phyloP scores from a whole-genome alignment of 176 grass and related monocot genomes.

The Dendrocalamus sinicus region DNA sequence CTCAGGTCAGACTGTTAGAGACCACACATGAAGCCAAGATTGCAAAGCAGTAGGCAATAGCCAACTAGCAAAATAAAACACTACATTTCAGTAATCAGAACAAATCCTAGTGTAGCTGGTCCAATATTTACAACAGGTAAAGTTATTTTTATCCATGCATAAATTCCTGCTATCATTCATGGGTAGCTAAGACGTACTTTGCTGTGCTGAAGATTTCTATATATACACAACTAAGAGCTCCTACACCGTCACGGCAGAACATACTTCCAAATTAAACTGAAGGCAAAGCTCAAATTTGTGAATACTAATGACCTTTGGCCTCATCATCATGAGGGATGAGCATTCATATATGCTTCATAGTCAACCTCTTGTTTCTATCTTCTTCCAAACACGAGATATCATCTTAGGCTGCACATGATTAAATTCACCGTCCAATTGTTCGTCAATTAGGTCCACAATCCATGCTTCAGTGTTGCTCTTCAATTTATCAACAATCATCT shows the following conservation, averaged over 20 bases:
- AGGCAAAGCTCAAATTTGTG: neutral
- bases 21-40: neutral
- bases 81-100: neutral
- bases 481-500: slow-evolving; percentile 15
- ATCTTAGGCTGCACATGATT: slow-evolving; percentile 8
- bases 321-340: slow-evolving; percentile 35
- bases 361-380: slow-evolving; percentile 28
- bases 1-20: neutral
- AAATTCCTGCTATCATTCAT: neutral
- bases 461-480: neutral
- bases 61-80: neutral
- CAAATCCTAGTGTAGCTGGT: slow-evolving; percentile 1
- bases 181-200: neutral
- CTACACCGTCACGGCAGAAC: neutral
- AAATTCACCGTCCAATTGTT: neutral
- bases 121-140: slow-evolving; percentile 3
- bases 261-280: neutral
- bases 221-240: neutral
- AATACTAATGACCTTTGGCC: neutral
- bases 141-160: neutral
- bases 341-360: slow-evolving; percentile 30
- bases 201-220: neutral
- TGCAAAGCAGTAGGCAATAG: neutral
- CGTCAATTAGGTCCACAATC: slow-evolving; percentile 19
- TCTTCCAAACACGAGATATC: slow-evolving; percentile 21